Percentiles rank a stretch among this genome's conserved stretches.
These are phyloP conservation scores for Pythium guiyangense DNA, from an alignment of 352 stramenopile genomes.

Conservation along the genomic window DNA sequence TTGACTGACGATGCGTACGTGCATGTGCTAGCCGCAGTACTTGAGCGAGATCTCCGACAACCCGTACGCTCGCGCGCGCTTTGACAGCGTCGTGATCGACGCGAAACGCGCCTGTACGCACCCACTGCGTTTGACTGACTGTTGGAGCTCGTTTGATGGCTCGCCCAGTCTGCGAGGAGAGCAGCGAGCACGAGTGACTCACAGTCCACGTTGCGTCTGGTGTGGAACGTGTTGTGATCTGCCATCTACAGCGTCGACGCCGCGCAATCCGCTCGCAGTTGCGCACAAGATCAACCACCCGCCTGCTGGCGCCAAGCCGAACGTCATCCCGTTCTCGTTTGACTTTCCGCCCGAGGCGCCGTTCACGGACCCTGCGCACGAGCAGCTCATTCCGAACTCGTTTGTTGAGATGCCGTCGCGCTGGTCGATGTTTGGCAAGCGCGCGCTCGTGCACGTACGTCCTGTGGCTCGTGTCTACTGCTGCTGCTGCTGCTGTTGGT, in stretches of 20 bases:
- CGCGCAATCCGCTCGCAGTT: conserved; percentile 63
- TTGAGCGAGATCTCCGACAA: conserved; percentile 75
- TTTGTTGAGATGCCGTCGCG: conserved; percentile 79
- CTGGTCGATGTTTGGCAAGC: conserved; percentile 81
- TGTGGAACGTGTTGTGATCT: neutral
- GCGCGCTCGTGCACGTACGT: conserved; percentile 78
- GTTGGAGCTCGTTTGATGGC: no score
- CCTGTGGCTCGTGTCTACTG: no score
- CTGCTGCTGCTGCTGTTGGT: neutral
- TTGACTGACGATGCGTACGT: no score
- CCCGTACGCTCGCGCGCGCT: conserved; percentile 66
- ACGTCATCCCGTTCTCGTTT: conserved; percentile 79
- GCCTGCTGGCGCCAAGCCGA: conserved; percentile 52
- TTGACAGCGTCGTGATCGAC: conserved; percentile 86
- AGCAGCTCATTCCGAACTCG: conserved; percentile 75
- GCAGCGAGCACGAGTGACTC: no score
- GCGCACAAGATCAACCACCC: conserved; percentile 88
- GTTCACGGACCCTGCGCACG: conserved; percentile 52
- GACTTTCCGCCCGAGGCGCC: conserved; percentile 77
- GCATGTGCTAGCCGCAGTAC: conserved; percentile 29
- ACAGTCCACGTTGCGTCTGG: no score
- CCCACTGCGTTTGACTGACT: no score
- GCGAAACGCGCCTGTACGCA: conserved; percentile 74
- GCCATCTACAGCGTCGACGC: conserved; percentile 51
- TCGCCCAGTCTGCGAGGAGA: no score